Evolutionary conservation across 2,329 filamentous ascomycete species (phyloP).

Genomic region (Pestalotiopsis sp.): DNA sequence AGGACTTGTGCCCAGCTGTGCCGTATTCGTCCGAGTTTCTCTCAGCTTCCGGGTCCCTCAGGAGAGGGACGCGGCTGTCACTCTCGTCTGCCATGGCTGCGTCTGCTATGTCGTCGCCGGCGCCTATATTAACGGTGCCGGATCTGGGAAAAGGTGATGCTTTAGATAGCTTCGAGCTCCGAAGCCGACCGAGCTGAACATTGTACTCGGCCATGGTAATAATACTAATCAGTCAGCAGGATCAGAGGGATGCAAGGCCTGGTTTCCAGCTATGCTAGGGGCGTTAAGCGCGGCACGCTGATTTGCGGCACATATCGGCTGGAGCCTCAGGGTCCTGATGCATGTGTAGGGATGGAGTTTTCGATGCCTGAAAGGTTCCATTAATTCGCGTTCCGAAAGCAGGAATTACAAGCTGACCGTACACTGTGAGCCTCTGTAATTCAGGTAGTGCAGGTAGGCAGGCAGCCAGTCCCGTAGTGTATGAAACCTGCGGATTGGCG

Average conservation of each 20-base stretch:
- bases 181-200: constrained; percentile 2
- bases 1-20: constrained; percentile 26
- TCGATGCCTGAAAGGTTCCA: constrained; percentile 11
- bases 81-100: not conserved
- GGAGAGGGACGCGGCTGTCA: constrained; percentile 11
- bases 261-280: not conserved
- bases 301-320: constrained; percentile 7
- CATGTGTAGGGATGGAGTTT: not conserved
- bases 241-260: not conserved
- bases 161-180: not conserved
- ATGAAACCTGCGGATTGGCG: constrained; percentile 10
- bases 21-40: constrained; percentile 23
- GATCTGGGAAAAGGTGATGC: not conserved
- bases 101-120: not conserved
- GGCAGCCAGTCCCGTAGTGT: constrained; percentile 9
- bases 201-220: constrained; percentile 7
- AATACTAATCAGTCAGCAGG: not conserved
- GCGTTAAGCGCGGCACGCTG: constrained; percentile 9
- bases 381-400: not conserved
- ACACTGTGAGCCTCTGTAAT: not conserved
- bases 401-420: not conserved
- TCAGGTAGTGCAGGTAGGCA: not conserved
- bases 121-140: not conserved
- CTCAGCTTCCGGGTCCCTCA: not conserved
- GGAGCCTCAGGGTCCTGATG: constrained; percentile 3